Conservation (phyloP, 78 protist genomes). For the Dictyostelium firmibasis region DNA sequence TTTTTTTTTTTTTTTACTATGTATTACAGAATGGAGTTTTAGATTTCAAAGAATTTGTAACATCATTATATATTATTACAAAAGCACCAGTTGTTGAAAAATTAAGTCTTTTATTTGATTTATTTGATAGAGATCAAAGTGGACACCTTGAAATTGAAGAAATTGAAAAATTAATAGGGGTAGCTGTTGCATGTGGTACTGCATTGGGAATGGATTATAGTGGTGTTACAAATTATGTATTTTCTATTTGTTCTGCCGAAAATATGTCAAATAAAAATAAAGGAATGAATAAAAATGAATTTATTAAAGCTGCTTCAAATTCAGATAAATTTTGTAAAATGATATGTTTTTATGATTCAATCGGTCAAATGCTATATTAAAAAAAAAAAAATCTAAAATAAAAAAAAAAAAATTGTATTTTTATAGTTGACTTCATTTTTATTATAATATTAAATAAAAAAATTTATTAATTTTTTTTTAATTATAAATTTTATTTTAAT, state of each 20-base stretch:
- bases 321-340: not conserved
- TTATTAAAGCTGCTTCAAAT: not conserved
- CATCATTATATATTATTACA: constrained; percentile 14
- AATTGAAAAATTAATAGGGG: not conserved
- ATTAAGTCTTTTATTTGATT: not conserved
- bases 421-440: too few species aligned
- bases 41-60: constrained; percentile 8
- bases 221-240: not conserved
- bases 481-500: not conserved
- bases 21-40: constrained; percentile 11
- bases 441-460: too few species aligned
- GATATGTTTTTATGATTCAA: constrained; percentile 4
- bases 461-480: too few species aligned
- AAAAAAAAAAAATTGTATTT: not conserved
- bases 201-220: not conserved
- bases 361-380: not conserved
- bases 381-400: not conserved
- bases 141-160: not conserved
- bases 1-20: not conserved
- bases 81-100: constrained; percentile 16
- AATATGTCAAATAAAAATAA: not conserved
- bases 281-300: not conserved
- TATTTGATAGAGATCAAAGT: constrained; percentile 14
- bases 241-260: not conserved
- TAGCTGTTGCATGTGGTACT: not conserved